Base-by-base conservation (phyloP, 306 rosid species). In the Mimosa bimucronata region DNA sequence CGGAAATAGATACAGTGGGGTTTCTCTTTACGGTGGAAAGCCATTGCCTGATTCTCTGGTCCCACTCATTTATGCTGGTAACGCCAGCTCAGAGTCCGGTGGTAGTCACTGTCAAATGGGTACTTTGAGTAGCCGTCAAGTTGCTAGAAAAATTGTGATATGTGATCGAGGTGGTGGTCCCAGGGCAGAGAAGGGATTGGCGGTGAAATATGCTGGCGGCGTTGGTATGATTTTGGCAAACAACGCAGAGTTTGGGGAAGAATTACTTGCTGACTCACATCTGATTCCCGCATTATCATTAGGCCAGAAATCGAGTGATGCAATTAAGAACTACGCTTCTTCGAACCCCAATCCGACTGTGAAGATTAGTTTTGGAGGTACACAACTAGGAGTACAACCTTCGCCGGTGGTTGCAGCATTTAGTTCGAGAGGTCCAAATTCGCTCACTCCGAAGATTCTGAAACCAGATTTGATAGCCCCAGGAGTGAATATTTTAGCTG, bases 391-490 rank as follows among this genome's bases (percentile, higher is more conserved):
- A 15, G 92, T 94, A 57, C 80, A 90, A 78, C 98, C 98, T 21
- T 92, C 98, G 0, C 98, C 98, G 0, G 90, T 92, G 34, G 89
- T 92, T 40, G 98, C 98, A 21, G 92, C 95, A 37, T 94, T 94
- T 75, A 94, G 98, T 79, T 92, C 98, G 12, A 89, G 98, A 75
- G 98, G 98, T 50, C 98, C 98, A 16, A 94, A 94, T 76, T 16
- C 10, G 9, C 45, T 92, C 34, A 91, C 98, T 5, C 90, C 92
- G 1, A 85, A 77, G 42, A 89, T 94, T 46, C 95, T 92, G 67
- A 94, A 94, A 81, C 98, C 98, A 26, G 98, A 94, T 79, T 31
- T 94, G 21, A 86, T 94, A 74, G 98, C 98, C 11, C 98, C 98
- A 0, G 98, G 98, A 45, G 92, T 94, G 2, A 92, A 94, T 74